These are phyloP conservation scores for Heterobasidion irregulare DNA, from an alignment of 1,284 basidiomycete species.

Conservation along the genomic window DNA sequence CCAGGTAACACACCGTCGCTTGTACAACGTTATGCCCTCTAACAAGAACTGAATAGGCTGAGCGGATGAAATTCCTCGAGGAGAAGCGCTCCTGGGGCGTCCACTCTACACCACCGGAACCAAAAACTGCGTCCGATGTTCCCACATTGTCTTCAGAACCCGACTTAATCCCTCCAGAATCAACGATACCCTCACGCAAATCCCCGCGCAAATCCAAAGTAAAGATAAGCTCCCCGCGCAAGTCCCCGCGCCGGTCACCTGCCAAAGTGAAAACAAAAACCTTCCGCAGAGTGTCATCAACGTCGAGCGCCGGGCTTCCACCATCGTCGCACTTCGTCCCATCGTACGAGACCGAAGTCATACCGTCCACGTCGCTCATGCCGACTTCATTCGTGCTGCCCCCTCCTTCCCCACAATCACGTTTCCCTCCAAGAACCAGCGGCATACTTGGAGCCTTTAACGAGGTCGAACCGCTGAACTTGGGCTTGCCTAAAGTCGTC, in stretches of 20 bases:
- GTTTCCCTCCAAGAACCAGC: conserved; percentile 36
- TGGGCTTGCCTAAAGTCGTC: neutral
- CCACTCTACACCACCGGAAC: conserved; percentile 34
- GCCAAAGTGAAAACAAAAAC: conserved; percentile 26
- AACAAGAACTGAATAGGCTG: conserved; percentile 32
- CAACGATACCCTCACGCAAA: conserved; percentile 1
- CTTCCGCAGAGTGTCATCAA: conserved; percentile 32
- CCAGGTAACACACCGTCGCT: conserved; percentile 42
- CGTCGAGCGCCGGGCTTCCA: conserved; percentile 16
- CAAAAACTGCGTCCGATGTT: neutral
- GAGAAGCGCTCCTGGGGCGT: conserved; percentile 62
- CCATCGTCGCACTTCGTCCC: conserved; percentile 27
- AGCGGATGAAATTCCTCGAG: conserved; percentile 53
- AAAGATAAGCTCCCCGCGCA: conserved; percentile 28
- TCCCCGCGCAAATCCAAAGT: conserved; percentile 13
- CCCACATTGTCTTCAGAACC: conserved; percentile 6
- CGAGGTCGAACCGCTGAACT: neutral
- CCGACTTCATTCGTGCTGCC: conserved; percentile 64
- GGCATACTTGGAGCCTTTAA: conserved; percentile 17
- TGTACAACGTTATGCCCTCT: neutral
- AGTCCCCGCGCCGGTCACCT: conserved; percentile 27
- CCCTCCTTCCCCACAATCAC: conserved; percentile 59
- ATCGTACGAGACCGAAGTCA: conserved; percentile 61
- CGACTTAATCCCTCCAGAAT: neutral
- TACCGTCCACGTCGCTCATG: conserved; percentile 39